phyloP scores from a whole-genome alignment of 805 yeast genomes.

The Wickerhamiella qilinensis region DNA sequence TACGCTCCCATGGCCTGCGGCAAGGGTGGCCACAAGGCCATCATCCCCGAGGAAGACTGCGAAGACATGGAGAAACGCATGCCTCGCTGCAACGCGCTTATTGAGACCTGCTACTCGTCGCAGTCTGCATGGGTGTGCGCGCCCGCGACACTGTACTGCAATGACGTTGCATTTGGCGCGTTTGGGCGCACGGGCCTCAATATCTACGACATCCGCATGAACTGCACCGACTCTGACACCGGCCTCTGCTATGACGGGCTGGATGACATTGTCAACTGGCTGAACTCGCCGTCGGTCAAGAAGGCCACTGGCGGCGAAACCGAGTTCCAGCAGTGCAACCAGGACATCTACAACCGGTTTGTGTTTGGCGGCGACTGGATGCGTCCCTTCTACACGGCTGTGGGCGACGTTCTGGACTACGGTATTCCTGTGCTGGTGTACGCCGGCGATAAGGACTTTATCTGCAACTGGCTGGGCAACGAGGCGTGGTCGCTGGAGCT shows the following conservation, averaged over 20 bases:
- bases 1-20: conserved; percentile 95
- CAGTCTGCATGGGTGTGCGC: conserved; percentile 72
- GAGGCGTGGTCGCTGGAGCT: conserved; percentile 62
- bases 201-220: conserved; percentile 69
- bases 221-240: conserved; percentile 7
- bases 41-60: conserved; percentile 67
- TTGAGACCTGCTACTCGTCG: conserved; percentile 61
- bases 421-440: conserved; percentile 70
- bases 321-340: conserved; percentile 67
- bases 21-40: conserved; percentile 66
- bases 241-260: conserved; percentile 58
- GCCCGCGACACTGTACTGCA: conserved; percentile 85
- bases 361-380: conserved; percentile 50
- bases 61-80: conserved; percentile 46
- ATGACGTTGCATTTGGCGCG: conserved; percentile 56
- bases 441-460: conserved; percentile 90
- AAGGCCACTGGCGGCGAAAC: conserved; percentile 58
- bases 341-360: conserved; percentile 62
- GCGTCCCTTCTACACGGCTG: conserved; percentile 42
- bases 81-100: conserved; percentile 64
- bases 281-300: conserved; percentile 59
- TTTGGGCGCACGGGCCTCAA: conserved; percentile 68
- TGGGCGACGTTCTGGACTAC: conserved; percentile 44
- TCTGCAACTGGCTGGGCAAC: conserved; percentile 88
- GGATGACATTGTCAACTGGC: conserved; percentile 53